Base-by-base conservation (phyloP, 2,329 filamentous ascomycete species). In the Ophiostoma himal-ulmi region DNA sequence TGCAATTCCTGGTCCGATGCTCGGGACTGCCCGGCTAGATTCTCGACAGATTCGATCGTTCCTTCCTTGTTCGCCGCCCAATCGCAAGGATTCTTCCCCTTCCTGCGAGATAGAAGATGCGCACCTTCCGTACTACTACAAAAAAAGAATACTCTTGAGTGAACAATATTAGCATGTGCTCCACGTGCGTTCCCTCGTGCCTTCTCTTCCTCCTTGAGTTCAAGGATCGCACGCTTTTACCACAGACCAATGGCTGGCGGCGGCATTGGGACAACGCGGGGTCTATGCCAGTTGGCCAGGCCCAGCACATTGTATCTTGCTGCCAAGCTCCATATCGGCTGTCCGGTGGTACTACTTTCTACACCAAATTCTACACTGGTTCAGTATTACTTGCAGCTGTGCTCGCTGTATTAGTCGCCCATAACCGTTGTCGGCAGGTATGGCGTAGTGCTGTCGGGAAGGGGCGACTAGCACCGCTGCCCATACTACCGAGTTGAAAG, bases 391-490 rank as follows among this genome's bases (percentile, higher is more conserved):
- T 66, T 54, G 64, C 64, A 34, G 44, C 65, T 70, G 54, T 41
- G 60, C 39, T 54, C 66, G 64, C 64, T 67, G 62, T 65, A 65
- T 39, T 65, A 22, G 62, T 65, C 62, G 62, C 62, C 62, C 20
- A 22, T 22, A 39, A 48, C 22, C 44, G 36, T 70, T 36, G 62
- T 48, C 48, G 65, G 44, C 34, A 66, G 39, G 34, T 44, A 39
- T 34, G 41, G 48, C 34, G 52, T 57, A 62, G 52, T 60, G 34
- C 30, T 64, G 69, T 62, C 67, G 60, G 70, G 70, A 67, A 68
- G 67, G 67, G 67, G 67, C 67, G 26, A 62, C 64, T 71, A 69
- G 67, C 67, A 67, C 39, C 67, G 60, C 41, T 67, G 44, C 17
- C 68, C 60, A 39, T 68, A 34, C 44, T 37, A 39, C 60, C 60